Base-by-base conservation (phyloP, 2,329 filamentous ascomycete species). In the Neonectria neomacrospora region DNA sequence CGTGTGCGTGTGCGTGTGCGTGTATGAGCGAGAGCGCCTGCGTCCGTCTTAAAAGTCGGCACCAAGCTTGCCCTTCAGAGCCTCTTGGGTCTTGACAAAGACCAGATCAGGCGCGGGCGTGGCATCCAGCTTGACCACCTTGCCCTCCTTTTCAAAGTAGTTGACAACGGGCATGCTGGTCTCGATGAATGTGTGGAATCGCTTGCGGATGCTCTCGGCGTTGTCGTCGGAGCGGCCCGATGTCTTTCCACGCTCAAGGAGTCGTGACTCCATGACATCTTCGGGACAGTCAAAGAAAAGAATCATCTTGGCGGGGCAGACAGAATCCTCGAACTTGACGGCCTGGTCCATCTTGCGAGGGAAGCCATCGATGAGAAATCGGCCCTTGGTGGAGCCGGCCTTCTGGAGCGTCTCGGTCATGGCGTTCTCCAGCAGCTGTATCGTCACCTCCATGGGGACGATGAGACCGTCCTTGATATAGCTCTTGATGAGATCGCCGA, bases 381-480 rank as follows among this genome's bases (percentile, higher is more conserved):
- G 89, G 56, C 86, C 86, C 77, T 88, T 90, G 67, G 75, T 74
- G 56, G 67, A 72, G 54, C 75, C 73, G 12, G 82, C 79, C 60
- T 84, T 80, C 59, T 83, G 75, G 55, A 97, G 87, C 12, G 87
- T 85, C 9, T 86, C 88, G 60, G 85, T 85, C 93, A 99, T 98
- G 62, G 94, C 93, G 79, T 97, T 97, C 81, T 97, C 94, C 45
- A 99, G 87, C 37, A 99, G 82, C 74, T 94, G 91, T 63, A 99
- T 91, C 5, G 96, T 99, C 54, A 98, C 94, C 80, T 98, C 95
- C 93, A 97, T 97, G n/a, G 96, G 96, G 67, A 99, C 96, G 79
- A 99, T 99, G 72, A 89, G 89, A 63, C 96, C 96, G 77, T 99
- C 91, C 76, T 91, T 92, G 85, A 99, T 99, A 83, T 96, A 94